These are phyloP conservation scores for Heliamphora exappendiculata DNA, from an alignment of 148 eudicot species.

Conservation along the genomic window DNA sequence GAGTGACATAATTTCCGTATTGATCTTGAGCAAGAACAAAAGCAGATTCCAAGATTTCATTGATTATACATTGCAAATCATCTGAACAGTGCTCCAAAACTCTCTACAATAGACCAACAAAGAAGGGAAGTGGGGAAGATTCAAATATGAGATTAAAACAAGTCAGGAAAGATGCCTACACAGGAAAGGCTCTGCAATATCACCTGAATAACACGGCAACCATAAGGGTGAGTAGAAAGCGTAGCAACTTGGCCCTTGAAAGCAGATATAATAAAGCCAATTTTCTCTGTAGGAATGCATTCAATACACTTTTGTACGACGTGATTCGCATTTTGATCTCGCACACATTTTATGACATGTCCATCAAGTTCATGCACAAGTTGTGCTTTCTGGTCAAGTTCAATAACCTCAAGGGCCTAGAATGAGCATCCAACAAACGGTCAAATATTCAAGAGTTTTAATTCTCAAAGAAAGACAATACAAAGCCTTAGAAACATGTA, in stretches of 20 bases:
- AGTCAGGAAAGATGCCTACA: neutral
- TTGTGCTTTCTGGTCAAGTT: conserved; percentile 68
- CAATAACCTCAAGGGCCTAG: conserved; percentile 90
- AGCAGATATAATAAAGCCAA: conserved; percentile 66
- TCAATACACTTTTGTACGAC: conserved; percentile 93
- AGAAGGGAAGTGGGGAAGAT: neutral
- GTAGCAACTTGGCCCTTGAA: conserved; percentile 67
- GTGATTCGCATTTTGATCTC: conserved; percentile 95
- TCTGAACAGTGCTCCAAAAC: conserved; percentile 79
- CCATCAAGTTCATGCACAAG: conserved; percentile 88
- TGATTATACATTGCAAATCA: conserved; percentile 58
- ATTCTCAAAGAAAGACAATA: neutral
- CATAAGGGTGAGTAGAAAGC: conserved; percentile 91
- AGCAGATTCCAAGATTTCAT: conserved; percentile 83
- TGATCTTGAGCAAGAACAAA: conserved; percentile 84
- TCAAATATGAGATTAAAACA: neutral
- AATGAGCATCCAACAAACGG: neutral
- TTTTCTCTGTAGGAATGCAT: conserved; percentile 62
- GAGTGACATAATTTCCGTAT: conserved; percentile 93
- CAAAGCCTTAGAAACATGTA: neutral
- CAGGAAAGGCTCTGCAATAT: neutral
- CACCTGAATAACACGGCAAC: conserved; percentile 97
- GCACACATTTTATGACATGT: conserved; percentile 75
- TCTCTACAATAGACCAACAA: conserved; percentile 34
- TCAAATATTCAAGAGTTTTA: neutral